Evolutionary conservation across 306 rosid genomes (phyloP).

Genomic region (Pueraria montana): DNA sequence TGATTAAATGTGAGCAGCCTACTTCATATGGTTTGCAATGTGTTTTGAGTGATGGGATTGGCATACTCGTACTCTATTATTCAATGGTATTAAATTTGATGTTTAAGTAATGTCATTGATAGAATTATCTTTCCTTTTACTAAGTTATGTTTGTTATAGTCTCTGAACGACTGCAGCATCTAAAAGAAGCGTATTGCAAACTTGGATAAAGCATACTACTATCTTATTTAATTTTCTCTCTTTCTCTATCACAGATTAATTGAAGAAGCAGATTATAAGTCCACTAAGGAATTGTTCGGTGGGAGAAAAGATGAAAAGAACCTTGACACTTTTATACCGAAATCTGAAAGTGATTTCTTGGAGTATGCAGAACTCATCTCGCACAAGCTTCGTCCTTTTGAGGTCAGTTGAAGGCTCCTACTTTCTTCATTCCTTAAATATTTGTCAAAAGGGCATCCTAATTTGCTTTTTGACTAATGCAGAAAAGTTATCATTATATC

Average conservation of each 20-base stretch:
- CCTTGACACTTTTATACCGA: slow-evolving; percentile 89
- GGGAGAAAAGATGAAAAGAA: slow-evolving; percentile 71
- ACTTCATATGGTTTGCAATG: not conserved
- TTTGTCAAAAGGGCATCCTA: slow-evolving; percentile 32
- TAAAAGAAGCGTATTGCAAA: slow-evolving; percentile 5
- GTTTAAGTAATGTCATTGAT: not conserved
- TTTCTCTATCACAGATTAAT: slow-evolving; percentile 63
- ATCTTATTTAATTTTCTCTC: slow-evolving; percentile 22
- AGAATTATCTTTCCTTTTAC: not conserved
- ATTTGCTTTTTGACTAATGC: slow-evolving; percentile 49
- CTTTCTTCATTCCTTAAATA: not conserved
- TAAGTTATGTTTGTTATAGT: not conserved
- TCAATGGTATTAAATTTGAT: no score
- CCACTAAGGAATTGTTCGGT: slow-evolving; percentile 85
- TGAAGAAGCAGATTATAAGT: slow-evolving; percentile 90
- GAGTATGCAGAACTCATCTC: slow-evolving; percentile 93
- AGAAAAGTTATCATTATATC: slow-evolving; percentile 90
- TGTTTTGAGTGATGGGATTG: no score
- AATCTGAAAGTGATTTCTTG: slow-evolving; percentile 85
- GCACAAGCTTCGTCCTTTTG: slow-evolving; percentile 70
- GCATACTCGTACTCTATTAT: no score
- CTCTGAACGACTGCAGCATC: not conserved
- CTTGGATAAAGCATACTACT: not conserved
- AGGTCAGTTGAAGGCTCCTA: slow-evolving; percentile 58
- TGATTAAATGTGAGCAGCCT: not conserved